Conservation (phyloP, 768 basidiomycete genomes). For the Suillus sp. region DNA sequence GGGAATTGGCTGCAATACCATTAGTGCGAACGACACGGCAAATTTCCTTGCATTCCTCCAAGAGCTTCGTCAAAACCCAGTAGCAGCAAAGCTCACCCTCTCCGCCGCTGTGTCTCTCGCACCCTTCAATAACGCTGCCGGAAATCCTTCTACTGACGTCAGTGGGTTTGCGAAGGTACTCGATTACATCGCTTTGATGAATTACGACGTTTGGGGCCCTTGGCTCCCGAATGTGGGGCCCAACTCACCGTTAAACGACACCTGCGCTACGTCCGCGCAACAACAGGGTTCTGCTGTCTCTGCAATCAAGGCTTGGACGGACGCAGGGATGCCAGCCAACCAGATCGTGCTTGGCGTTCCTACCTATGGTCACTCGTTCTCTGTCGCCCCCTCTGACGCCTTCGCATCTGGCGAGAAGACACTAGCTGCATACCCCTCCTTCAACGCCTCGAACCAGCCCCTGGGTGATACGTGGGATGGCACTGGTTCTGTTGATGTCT, state of each 20-base stretch:
- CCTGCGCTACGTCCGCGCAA: constrained; percentile 59
- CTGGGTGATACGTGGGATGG: constrained; percentile 62
- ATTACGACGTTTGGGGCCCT: constrained; percentile 63
- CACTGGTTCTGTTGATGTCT: constrained; percentile 48
- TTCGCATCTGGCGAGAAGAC: constrained; percentile 36
- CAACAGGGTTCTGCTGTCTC: constrained; percentile 77
- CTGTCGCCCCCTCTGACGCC: constrained; percentile 41
- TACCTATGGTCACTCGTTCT: constrained; percentile 79
- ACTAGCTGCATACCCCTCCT: constrained; percentile 52
- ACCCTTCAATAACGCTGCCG: constrained; percentile 64
- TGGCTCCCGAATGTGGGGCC: constrained; percentile 64
- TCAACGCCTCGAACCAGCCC: constrained; percentile 44
- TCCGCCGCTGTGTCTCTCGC: constrained; percentile 65
- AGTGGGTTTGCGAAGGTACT: constrained; percentile 71
- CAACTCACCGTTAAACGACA: constrained; percentile 79
- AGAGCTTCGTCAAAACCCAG: constrained; percentile 57
- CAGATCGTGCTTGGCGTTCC: constrained; percentile 83
- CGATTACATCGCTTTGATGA: constrained; percentile 65
- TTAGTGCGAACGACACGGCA: constrained; percentile 57
- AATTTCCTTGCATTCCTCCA: constrained; percentile 82
- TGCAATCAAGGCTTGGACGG: constrained; percentile 70
- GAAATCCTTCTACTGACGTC: constrained; percentile 67
- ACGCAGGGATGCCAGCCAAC: constrained; percentile 70
- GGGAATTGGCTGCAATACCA: constrained; percentile 72
- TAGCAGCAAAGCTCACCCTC: constrained; percentile 56